Evolutionary conservation across 1,139 yeast species (phyloP).

Genomic region (Diutina catenulata): DNA sequence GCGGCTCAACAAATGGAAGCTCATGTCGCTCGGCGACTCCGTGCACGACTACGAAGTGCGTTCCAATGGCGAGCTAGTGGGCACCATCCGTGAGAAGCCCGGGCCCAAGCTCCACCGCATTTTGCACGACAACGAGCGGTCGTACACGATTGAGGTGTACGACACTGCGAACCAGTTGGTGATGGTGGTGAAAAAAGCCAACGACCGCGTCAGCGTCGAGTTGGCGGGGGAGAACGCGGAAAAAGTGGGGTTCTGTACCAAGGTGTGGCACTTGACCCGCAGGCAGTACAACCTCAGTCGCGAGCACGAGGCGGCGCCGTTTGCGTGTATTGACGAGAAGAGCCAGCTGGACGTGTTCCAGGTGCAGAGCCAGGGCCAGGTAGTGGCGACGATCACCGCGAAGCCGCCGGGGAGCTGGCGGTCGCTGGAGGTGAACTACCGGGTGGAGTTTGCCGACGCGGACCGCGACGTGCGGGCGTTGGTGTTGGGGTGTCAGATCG

Average conservation of each 20-base stretch:
- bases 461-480: neutral
- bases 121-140: neutral
- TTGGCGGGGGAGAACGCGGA: neutral
- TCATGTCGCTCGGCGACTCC: conserved; percentile 3
- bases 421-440: neutral
- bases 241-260: neutral
- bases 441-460: neutral
- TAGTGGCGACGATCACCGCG: neutral
- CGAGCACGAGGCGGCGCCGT: neutral
- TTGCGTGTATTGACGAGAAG: neutral
- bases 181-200: neutral
- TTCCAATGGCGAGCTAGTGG: neutral
- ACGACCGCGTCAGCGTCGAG: neutral
- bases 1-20: conserved; percentile 1
- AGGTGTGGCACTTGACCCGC: conserved; percentile 1
- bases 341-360: neutral
- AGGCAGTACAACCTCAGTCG: neutral
- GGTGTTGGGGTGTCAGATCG: neutral
- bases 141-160: neutral
- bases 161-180: neutral
- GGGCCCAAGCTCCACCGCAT: neutral
- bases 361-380: neutral
- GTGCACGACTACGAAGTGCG: conserved; percentile 1
- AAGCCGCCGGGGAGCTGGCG: neutral
- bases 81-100: neutral